These are phyloP conservation scores for Solanum bulbocastanum DNA, from an alignment of 257 asterid genomes.

Conservation along the genomic window DNA sequence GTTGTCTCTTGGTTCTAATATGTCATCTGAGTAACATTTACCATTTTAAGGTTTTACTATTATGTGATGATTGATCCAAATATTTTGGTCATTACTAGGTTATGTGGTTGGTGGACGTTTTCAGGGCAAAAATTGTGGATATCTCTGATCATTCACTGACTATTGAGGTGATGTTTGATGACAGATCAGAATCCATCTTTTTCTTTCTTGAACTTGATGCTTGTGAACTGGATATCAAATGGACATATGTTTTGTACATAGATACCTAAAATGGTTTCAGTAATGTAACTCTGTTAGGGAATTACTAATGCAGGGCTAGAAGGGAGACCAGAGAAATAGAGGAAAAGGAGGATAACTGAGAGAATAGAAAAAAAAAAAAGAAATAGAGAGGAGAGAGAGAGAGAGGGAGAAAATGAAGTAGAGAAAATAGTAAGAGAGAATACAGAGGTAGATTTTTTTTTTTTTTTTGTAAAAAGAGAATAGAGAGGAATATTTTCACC, in stretches of 20 bases:
- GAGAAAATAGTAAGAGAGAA: not conserved
- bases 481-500: not conserved
- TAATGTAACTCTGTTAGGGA: not conserved
- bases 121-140: conserved; percentile 93
- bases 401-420: not conserved
- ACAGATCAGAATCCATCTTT: not conserved
- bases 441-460: not conserved
- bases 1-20: not conserved
- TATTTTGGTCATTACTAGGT: conserved; percentile 34
- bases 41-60: not conserved
- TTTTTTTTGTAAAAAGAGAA: not conserved
- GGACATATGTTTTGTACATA: not conserved
- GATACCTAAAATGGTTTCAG: not conserved
- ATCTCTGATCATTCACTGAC: conserved; percentile 81
- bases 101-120: conserved; percentile 91
- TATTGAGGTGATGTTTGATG: conserved; percentile 61
- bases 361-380: not conserved
- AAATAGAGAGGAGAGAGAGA: not conserved
- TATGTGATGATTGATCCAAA: not conserved
- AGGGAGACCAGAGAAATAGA: not conserved
- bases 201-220: not conserved
- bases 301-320: not conserved
- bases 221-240: not conserved
- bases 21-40: not conserved
- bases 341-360: not conserved